phyloP scores from a whole-genome alignment of 495 filamentous ascomycete genomes.

The Sabuloglossum arenarium region DNA sequence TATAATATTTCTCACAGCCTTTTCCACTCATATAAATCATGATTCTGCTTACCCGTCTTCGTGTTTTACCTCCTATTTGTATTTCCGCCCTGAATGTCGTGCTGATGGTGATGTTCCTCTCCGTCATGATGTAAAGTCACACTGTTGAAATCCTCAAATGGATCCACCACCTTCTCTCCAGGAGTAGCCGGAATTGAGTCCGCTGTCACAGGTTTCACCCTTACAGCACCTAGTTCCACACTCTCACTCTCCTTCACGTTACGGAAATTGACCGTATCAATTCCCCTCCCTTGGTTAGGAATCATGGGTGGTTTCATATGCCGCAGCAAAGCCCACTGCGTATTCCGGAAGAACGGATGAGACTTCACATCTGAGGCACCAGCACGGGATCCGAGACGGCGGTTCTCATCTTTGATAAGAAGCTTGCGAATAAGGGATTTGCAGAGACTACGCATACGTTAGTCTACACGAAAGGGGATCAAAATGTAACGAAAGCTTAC shows the following conservation, averaged over 20 bases:
- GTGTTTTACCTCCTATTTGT: background rate
- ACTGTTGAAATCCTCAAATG: slow-evolving; percentile 97
- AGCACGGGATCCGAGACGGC: slow-evolving; percentile 80
- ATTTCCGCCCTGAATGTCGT: background rate
- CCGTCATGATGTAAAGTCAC: slow-evolving; percentile 96
- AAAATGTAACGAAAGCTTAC: slow-evolving; percentile 32
- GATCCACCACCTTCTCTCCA: slow-evolving; percentile 67
- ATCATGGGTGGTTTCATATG: slow-evolving; percentile 99
- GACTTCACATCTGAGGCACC: slow-evolving; percentile 93
- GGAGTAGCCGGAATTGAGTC: slow-evolving; percentile 74
- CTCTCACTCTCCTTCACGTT: slow-evolving; percentile 95
- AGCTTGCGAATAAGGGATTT: slow-evolving; percentile 94
- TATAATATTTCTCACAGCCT: background rate
- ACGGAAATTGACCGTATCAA: slow-evolving; percentile 90
- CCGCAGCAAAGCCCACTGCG: slow-evolving; percentile 89
- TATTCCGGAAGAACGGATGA: slow-evolving; percentile 88
- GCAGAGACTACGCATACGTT: slow-evolving; percentile 43
- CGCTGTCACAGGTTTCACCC: slow-evolving; percentile 57
- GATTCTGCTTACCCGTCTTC: background rate
- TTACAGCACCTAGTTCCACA: slow-evolving; percentile 65
- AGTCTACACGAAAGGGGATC: background rate
- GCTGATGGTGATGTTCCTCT: slow-evolving; percentile 27
- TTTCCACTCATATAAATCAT: background rate
- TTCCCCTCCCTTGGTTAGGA: slow-evolving; percentile 73
- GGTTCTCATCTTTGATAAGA: slow-evolving; percentile 92